Conservation (phyloP, 2,329 filamentous ascomycete genomes). For the Mycosphaerelloides madeirae region DNA sequence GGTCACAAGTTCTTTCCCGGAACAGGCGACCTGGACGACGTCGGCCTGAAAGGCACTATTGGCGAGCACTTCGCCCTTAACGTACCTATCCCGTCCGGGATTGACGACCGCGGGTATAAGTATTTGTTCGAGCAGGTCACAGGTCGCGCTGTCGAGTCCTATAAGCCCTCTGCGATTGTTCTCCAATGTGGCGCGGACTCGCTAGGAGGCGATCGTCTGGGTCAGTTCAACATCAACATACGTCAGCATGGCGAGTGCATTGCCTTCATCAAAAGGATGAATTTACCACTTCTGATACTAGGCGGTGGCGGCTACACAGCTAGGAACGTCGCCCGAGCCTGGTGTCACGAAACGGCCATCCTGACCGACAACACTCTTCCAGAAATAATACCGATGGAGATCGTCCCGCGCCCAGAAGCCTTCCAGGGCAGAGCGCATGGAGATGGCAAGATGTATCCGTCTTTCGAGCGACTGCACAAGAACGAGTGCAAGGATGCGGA, state of each 20-base stretch:
- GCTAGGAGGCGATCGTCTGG: slow-evolving; percentile 85
- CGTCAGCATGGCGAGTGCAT: slow-evolving; percentile 90
- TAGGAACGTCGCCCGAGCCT: slow-evolving; percentile 90
- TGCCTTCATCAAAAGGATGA: slow-evolving; percentile 75
- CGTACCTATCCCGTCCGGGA: slow-evolving; percentile 63
- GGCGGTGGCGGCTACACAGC: slow-evolving; percentile 96
- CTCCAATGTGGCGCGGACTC: slow-evolving; percentile 95
- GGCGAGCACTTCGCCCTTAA: slow-evolving; percentile 66
- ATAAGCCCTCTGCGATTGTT: slow-evolving; percentile 85
- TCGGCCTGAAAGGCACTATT: slow-evolving; percentile 69
- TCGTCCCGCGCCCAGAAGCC: slow-evolving; percentile 80
- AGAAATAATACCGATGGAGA: slow-evolving; percentile 64
- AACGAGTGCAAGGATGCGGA: slow-evolving; percentile 73
- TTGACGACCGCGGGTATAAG: slow-evolving; percentile 71
- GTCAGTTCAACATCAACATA: slow-evolving; percentile 95
- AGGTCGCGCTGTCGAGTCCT: slow-evolving; percentile 70
- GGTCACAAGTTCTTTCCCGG: slow-evolving; percentile 58
- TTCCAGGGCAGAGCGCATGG: slow-evolving; percentile 74
- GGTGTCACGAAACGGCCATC: slow-evolving; percentile 94
- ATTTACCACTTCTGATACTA: slow-evolving; percentile 79
- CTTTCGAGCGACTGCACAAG: slow-evolving; percentile 62
- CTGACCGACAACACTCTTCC: slow-evolving; percentile 71
- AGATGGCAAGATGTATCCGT: slow-evolving; percentile 69
- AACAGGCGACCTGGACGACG: slow-evolving; percentile 62
- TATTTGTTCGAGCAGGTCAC: slow-evolving; percentile 80